Evolutionary conservation across 345 rosid species (phyloP), one percentile per base, ranked within the genome.

Genomic region (Eucalyptus cloeziana): DNA sequence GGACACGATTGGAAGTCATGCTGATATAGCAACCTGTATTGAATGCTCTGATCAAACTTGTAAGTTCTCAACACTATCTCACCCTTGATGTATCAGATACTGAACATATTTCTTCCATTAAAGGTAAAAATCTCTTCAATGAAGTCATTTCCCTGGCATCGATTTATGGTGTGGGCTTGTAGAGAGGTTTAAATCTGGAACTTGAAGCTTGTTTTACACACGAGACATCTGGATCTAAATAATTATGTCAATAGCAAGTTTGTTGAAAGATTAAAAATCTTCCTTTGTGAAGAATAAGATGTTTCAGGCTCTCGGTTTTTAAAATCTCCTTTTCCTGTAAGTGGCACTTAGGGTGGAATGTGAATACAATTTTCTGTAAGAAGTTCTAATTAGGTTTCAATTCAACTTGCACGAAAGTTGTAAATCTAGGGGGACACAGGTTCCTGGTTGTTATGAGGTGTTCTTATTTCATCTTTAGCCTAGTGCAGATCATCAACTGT

Each of bases 1-100:
- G 76, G 92, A 91, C 37, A 87, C 76, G 7, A 49, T 95, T 88
- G 99, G 99, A 87, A 93, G 91, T 43, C 99, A 97, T 93, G 93
- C 91, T 44, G 97, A 95, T 88, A 89, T 96, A 88, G 97, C 97
- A 85, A 95, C 96, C 40, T 94, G 96, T 33, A 89, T 97, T 87
- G 94, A 88, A 17, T 94, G 89, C 90, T 97, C 97, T 64, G 88
- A 86, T 85, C 94, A 94, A 91, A 93, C 96, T 50, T 86, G 99
- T 96, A 92, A 93, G 97, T 85, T 90, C 88, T 80, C 47, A 22
- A 49, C 85, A 50, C 44, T 19, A 71, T 71, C 83, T 71, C 83
- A 21, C 14, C 45, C 45, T 37, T 71, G 83, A 37, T 71, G 45
- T 71, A 71, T 71, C 44, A 37, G 45, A 71, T 71, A 19, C 45